A percentile compares a stretch with the other conserved stretches of the same genome.
Evolutionary conservation across 106 monocot genomes (phyloP).

Genomic region (Ottelia alismoides): DNA sequence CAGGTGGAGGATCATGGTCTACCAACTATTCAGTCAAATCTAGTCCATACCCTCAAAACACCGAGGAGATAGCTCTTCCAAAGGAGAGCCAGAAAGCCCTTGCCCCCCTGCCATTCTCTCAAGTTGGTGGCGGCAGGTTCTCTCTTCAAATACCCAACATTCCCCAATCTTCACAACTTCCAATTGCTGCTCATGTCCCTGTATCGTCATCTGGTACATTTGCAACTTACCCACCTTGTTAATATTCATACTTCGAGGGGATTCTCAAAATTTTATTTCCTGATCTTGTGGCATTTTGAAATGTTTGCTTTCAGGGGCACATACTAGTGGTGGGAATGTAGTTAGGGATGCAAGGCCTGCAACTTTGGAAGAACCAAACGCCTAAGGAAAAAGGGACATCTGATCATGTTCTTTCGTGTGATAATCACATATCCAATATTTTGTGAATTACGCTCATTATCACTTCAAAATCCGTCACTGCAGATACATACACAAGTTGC

Average conservation of each 20-base stretch:
- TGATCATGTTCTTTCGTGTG: too few relatives aligned
- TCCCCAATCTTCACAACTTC: neutral
- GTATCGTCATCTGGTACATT: neutral
- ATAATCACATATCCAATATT: too few relatives aligned
- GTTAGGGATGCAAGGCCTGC: neutral
- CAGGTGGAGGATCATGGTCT: constrained; percentile 17
- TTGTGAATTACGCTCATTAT: too few relatives aligned
- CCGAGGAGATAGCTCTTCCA: neutral
- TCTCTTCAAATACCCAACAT: neutral
- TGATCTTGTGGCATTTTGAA: too few relatives aligned
- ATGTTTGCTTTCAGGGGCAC: neutral
- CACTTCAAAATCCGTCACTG: too few relatives aligned
- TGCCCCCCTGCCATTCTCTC: constrained; percentile 1
- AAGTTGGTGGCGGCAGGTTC: neutral
- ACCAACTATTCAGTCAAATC: constrained; percentile 11
- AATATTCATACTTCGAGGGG: neutral
- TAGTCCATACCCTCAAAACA: neutral
- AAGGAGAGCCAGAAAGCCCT: neutral
- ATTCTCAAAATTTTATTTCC: neutral
- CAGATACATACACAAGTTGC: too few relatives aligned
- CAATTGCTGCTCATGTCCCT: neutral
- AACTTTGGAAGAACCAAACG: neutral
- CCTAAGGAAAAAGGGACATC: neutral
- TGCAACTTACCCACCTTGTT: neutral
- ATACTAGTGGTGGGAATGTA: neutral